Evolutionary conservation across 805 yeast genomes (phyloP).

Genomic region (Cyberlindnera samutprakarnensis): DNA sequence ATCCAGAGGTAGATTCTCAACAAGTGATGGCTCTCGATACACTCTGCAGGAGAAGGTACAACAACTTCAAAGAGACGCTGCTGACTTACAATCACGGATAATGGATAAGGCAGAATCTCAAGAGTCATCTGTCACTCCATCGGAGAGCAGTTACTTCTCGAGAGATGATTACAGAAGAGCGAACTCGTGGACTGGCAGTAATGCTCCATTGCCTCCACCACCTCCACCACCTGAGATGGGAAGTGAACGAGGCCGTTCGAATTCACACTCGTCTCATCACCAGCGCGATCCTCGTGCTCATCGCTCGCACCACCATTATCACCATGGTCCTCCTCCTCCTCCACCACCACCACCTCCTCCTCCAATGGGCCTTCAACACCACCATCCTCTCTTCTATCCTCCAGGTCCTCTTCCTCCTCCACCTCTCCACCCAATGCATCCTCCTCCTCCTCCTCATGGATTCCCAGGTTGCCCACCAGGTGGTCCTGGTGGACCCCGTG

Average conservation of each 20-base stretch:
- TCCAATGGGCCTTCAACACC: background rate
- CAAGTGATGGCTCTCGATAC: no score
- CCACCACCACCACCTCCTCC: constrained; percentile 1
- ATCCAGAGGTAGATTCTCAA: constrained; percentile 4
- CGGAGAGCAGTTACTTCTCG: background rate
- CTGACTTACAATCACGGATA: constrained; percentile 15
- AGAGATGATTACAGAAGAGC: background rate
- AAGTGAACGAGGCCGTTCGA: constrained; percentile 1
- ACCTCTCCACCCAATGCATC: background rate
- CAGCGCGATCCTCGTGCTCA: constrained; percentile 4
- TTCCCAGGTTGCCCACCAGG: constrained; percentile 2
- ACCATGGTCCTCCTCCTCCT: background rate
- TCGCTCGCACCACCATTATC: constrained; percentile 2
- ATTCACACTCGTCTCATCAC: background rate
- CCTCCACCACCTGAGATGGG: constrained; percentile 1
- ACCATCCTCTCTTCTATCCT: background rate
- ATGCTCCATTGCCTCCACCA: background rate
- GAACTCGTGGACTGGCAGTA: background rate
- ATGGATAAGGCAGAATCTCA: background rate
- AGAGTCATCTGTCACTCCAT: no score
- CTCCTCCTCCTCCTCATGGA: constrained; percentile 1
- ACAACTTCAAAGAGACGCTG: constrained; percentile 18
- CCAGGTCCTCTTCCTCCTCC: background rate
- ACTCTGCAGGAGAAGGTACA: constrained; percentile 17
- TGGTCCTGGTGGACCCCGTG: background rate